These are phyloP conservation scores for Arctium minus DNA, from an alignment of 129 eudicot species.

Conservation along the genomic window DNA sequence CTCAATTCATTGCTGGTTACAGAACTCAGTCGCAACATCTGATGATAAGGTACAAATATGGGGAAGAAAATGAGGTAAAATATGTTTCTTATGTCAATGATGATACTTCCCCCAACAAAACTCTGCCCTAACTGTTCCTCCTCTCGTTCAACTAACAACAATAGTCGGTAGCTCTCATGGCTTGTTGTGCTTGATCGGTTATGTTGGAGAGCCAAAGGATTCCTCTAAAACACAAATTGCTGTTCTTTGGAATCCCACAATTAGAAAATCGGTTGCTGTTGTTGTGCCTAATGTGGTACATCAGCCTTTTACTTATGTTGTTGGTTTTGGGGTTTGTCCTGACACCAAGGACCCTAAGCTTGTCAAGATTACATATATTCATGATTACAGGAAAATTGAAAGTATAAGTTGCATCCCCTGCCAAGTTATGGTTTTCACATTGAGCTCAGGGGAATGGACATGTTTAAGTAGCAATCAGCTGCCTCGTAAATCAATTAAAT, in stretches of 20 bases:
- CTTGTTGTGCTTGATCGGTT: slow-evolving; percentile 17
- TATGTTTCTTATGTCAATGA: background rate
- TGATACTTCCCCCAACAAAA: background rate
- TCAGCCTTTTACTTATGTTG: no score
- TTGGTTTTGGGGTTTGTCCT: no score
- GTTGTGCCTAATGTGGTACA: no score
- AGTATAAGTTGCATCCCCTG: no score
- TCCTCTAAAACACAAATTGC: background rate
- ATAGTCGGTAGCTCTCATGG: slow-evolving; percentile 34
- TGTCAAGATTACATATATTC: no score
- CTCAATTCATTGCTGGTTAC: background rate
- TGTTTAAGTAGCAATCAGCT: background rate
- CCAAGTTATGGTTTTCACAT: background rate
- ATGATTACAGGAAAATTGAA: no score
- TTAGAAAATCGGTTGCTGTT: slow-evolving; percentile 2
- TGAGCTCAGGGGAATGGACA: background rate
- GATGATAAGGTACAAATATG: background rate
- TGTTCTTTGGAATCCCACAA: slow-evolving; percentile 44
- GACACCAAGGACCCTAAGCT: no score
- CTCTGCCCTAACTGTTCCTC: no score
- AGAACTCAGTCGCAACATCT: background rate
- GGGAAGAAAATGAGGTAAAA: background rate
- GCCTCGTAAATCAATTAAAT: background rate
- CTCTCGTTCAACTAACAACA: background rate
- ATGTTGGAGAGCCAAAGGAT: background rate